A percentile compares a stretch with the other conserved stretches of the same genome.
These are phyloP conservation scores for Aspergillus sp. DNA, from an alignment of 2,329 filamentous ascomycete species.

Conservation along the genomic window DNA sequence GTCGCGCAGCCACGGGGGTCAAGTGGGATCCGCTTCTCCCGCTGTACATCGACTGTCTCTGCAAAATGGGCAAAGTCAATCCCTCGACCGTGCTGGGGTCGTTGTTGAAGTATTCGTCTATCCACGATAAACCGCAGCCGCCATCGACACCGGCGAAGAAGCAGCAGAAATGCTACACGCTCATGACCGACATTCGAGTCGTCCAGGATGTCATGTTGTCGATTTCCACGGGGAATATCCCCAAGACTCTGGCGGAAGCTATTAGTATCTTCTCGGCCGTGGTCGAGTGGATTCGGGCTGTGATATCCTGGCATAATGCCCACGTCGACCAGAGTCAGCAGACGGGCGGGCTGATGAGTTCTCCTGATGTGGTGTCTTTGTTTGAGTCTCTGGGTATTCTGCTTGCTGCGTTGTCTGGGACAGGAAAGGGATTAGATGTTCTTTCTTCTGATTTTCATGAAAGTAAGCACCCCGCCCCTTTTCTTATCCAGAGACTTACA, in stretches of 20 bases:
- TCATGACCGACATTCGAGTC: conserved; percentile 40
- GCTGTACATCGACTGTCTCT: conserved; percentile 35
- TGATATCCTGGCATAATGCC: conserved; percentile 31
- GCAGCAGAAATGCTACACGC: conserved; percentile 19
- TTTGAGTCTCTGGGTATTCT: conserved; percentile 40
- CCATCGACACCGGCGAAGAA: conserved; percentile 2
- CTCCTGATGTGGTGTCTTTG: conserved; percentile 33
- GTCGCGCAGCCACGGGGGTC: conserved; percentile 26
- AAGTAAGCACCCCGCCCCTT: conserved; percentile 19
- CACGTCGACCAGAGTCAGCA: conserved; percentile 21
- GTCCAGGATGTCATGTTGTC: conserved; percentile 38
- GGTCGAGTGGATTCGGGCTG: conserved; percentile 35
- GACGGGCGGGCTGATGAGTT: conserved; percentile 25
- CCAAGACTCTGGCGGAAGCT: conserved; percentile 25
- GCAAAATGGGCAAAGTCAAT: conserved; percentile 27
- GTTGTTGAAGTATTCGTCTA: conserved; percentile 32
- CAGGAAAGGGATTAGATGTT: conserved; percentile 29
- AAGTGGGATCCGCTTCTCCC: conserved; percentile 40
- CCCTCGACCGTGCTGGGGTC: conserved; percentile 28
- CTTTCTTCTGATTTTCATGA: conserved; percentile 29
- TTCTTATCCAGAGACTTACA: not conserved
- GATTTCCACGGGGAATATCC: conserved; percentile 29
- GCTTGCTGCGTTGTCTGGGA: conserved; percentile 34
- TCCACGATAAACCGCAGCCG: conserved; percentile 17
- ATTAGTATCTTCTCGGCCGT: conserved; percentile 27